Conservation (phyloP, 345 rosid genomes). For the Balakata baccata region DNA sequence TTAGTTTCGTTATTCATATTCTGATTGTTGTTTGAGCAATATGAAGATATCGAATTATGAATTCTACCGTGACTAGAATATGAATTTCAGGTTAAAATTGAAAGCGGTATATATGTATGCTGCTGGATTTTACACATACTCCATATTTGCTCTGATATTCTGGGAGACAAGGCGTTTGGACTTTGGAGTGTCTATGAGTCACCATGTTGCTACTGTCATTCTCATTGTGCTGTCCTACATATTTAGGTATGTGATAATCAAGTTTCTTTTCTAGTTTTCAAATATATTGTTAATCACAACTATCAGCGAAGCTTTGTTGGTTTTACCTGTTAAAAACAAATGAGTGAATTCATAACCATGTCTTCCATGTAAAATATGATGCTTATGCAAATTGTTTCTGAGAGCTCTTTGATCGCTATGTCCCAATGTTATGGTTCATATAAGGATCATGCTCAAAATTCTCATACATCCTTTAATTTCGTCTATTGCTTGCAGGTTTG, state of each 20-base stretch:
- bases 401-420: not conserved
- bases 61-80: slow-evolving; percentile 7
- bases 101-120: slow-evolving; percentile 80
- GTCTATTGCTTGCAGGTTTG: slow-evolving; percentile 54
- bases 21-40: not conserved
- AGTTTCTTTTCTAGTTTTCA: not conserved
- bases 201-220: slow-evolving; percentile 78
- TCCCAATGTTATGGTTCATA: not conserved
- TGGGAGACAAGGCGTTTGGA: slow-evolving; percentile 99
- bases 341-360: not conserved
- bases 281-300: slow-evolving; percentile 2
- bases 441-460: not conserved
- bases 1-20: not conserved
- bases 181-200: slow-evolving; percentile 96
- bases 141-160: slow-evolving; percentile 87
- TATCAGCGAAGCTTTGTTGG: slow-evolving; percentile 2
- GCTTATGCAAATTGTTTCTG: not conserved
- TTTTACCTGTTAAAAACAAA: not conserved
- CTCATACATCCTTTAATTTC: slow-evolving; percentile 2
- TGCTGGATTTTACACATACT: slow-evolving; percentile 95
- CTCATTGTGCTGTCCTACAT: slow-evolving; percentile 86
- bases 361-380: not conserved
- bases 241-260: slow-evolving; percentile 45
- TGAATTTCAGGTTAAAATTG: slow-evolving; percentile 72
- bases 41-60: slow-evolving; percentile 4